Evolutionary conservation across 1,284 basidiomycete genomes (phyloP).

Genomic region (Anthracocystis panici-leucophaei): DNA sequence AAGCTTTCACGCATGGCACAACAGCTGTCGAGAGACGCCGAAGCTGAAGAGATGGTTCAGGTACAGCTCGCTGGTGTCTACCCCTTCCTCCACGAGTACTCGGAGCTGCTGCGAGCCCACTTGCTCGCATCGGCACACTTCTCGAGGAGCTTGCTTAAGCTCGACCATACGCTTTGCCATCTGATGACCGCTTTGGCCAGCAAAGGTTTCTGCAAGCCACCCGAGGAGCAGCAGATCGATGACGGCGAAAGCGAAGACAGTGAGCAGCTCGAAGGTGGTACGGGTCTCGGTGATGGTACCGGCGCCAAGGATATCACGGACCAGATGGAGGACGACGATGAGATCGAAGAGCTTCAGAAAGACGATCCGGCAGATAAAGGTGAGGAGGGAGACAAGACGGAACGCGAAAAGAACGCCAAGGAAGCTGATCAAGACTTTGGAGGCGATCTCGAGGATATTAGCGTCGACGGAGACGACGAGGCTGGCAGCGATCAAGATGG

Average conservation of each 20-base stretch:
- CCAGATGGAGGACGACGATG: slow-evolving; percentile 78
- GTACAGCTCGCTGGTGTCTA: slow-evolving; percentile 44
- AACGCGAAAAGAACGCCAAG: slow-evolving; percentile 74
- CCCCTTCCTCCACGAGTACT: slow-evolving; percentile 62
- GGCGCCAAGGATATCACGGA: slow-evolving; percentile 73
- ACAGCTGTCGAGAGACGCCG: slow-evolving; percentile 12
- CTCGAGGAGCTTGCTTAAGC: slow-evolving; percentile 85
- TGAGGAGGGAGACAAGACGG: slow-evolving; percentile 69
- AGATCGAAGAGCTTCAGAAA: slow-evolving; percentile 87
- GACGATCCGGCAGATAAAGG: slow-evolving; percentile 76
- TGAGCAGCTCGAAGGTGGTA: slow-evolving; percentile 65
- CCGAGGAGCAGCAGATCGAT: slow-evolving; percentile 55
- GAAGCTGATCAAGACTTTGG: slow-evolving; percentile 76
- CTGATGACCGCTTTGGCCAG: slow-evolving; percentile 80
- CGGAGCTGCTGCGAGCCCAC: slow-evolving; percentile 71
- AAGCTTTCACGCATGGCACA: slow-evolving; percentile 28
- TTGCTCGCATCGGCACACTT: slow-evolving; percentile 72
- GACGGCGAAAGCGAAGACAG: slow-evolving; percentile 51
- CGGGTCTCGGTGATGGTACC: slow-evolving; percentile 66
- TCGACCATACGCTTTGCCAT: slow-evolving; percentile 82
- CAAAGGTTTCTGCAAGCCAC: slow-evolving; percentile 82
- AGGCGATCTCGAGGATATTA: slow-evolving; percentile 78
- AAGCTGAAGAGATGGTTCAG: slow-evolving; percentile 24
- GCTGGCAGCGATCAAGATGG: slow-evolving; percentile 73
- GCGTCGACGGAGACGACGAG: slow-evolving; percentile 73